phyloP scores from a whole-genome alignment of 2,329 filamentous ascomycete species.

The Plenodomus tracheiphilus region DNA sequence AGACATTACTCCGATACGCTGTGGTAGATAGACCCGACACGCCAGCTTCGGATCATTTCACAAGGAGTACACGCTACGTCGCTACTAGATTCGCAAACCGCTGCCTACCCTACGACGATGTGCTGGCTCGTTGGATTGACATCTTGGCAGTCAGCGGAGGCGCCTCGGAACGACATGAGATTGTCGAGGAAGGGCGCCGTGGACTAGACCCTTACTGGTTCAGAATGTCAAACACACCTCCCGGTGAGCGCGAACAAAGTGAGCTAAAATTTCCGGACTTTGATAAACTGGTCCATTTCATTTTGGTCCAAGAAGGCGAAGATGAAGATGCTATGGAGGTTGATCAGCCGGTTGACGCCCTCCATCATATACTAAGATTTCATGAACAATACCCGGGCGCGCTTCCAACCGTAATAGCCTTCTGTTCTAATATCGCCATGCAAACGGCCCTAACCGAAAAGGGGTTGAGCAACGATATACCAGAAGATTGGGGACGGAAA shows the following conservation, averaged over 20 bases:
- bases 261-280: conserved; percentile 48
- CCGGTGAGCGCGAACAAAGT: conserved; percentile 25
- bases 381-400: conserved; percentile 51
- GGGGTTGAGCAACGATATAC: conserved; percentile 57
- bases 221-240: conserved; percentile 58
- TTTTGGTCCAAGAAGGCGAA: conserved; percentile 46
- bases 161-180: conserved; percentile 72
- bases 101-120: conserved; percentile 78
- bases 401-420: conserved; percentile 70
- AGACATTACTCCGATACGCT: conserved; percentile 40
- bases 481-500: conserved; percentile 83
- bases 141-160: conserved; percentile 75
- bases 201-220: conserved; percentile 83
- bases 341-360: conserved; percentile 28
- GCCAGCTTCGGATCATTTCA: conserved; percentile 46
- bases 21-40: conserved; percentile 15
- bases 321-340: conserved; percentile 42
- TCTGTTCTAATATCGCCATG: conserved; percentile 65
- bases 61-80: conserved; percentile 72
- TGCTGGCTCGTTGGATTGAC: conserved; percentile 83
- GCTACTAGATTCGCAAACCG: conserved; percentile 88
- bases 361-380: conserved; percentile 35
- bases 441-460: conserved; percentile 57
- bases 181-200: conserved; percentile 85
- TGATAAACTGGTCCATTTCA: conserved; percentile 48